Conservation (phyloP, 2,329 filamentous ascomycete genomes). For the Fusarium sp. region DNA sequence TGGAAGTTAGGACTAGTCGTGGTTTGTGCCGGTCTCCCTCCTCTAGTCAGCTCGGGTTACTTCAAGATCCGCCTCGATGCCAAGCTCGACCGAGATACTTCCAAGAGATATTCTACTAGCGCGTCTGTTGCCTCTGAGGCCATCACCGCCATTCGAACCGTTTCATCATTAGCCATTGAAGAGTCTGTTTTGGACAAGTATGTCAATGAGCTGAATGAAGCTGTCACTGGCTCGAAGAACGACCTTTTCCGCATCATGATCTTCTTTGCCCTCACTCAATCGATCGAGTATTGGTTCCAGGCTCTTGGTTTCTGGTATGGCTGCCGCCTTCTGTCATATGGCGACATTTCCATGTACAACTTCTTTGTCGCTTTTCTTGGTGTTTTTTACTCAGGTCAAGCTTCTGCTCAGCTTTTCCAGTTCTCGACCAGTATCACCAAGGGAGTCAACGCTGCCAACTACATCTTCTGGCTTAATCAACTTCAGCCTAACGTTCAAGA, state of each 20-base stretch:
- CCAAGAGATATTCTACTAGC: conserved; percentile 53
- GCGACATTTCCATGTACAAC: conserved; percentile 65
- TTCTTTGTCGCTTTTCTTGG: conserved; percentile 65
- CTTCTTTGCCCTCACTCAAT: conserved; percentile 55
- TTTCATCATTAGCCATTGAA: conserved; percentile 58
- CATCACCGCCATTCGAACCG: conserved; percentile 55
- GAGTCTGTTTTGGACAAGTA: conserved; percentile 51
- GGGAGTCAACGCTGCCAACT: conserved; percentile 61
- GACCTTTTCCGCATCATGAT: conserved; percentile 52
- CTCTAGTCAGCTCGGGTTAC: conserved; percentile 54
- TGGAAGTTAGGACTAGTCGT: conserved; percentile 64
- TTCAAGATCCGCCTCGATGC: conserved; percentile 57
- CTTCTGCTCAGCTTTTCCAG: conserved; percentile 56
- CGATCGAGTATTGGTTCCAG: conserved; percentile 55
- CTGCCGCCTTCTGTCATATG: conserved; percentile 53
- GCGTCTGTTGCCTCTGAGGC: conserved; percentile 60
- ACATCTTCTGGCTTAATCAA: conserved; percentile 62
- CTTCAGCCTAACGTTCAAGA: conserved; percentile 58
- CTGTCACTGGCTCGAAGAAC: conserved; percentile 47
- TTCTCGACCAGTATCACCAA: conserved; percentile 67
- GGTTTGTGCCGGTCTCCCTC: conserved; percentile 58
- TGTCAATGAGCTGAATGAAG: conserved; percentile 49
- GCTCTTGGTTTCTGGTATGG: conserved; percentile 59
- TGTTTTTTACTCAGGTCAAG: conserved; percentile 61
- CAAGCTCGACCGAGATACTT: conserved; percentile 54